Percentiles rank a stretch among this genome's conserved stretches.
phyloP scores from a whole-genome alignment of 768 basidiomycete genomes.

The Rubroboletus pulcherrimus region DNA sequence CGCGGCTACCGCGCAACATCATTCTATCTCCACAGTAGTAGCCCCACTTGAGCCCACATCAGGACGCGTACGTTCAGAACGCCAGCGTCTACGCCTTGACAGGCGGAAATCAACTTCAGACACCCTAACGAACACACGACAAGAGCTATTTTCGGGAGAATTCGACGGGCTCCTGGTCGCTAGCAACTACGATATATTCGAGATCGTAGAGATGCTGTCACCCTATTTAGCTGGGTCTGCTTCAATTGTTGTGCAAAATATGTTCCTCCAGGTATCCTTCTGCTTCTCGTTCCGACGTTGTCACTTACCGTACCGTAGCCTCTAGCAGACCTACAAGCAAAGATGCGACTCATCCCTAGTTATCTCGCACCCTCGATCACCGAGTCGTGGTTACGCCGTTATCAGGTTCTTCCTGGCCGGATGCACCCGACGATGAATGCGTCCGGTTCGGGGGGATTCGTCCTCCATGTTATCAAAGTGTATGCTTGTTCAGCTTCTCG shows the following conservation, averaged over 20 bases:
- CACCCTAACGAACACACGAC: constrained; percentile 56
- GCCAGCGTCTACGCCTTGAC: constrained; percentile 63
- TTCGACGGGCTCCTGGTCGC: constrained; percentile 90
- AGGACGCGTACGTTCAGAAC: constrained; percentile 64
- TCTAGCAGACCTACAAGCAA: constrained; percentile 72
- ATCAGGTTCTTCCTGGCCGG: constrained; percentile 95
- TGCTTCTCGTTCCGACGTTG: background rate
- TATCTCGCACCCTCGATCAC: constrained; percentile 79
- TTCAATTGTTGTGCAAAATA: constrained; percentile 83
- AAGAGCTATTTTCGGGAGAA: constrained; percentile 81
- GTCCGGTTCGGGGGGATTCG: constrained; percentile 83
- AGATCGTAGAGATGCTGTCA: constrained; percentile 67
- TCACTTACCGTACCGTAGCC: constrained; percentile 40
- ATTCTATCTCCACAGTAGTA: constrained; percentile 39
- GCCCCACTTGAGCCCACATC: constrained; percentile 56
- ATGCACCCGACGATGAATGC: constrained; percentile 95
- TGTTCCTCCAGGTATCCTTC: constrained; percentile 61
- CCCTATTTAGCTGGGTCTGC: constrained; percentile 84
- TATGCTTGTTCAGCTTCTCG: constrained; percentile 32
- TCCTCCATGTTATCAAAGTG: constrained; percentile 87
- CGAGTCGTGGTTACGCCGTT: constrained; percentile 84
- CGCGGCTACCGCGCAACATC: background rate
- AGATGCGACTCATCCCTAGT: constrained; percentile 58
- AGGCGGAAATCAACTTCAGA: constrained; percentile 76
- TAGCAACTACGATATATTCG: constrained; percentile 80